Conservation (phyloP, 208 protist species). For the Acanthamoeba triangularis region DNA sequence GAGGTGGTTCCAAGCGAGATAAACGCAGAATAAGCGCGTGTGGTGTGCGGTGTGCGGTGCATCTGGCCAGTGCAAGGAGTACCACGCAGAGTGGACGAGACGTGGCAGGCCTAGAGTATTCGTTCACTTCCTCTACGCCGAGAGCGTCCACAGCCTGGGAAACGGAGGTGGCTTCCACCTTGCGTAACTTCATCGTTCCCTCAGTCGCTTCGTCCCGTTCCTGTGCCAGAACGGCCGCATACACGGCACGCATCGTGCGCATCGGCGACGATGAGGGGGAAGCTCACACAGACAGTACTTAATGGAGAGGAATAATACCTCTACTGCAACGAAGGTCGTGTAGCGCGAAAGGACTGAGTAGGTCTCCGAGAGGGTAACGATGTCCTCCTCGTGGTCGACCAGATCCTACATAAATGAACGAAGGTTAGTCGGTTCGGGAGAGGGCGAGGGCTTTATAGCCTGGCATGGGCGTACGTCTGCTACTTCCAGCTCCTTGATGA, state of each 20-base stretch:
- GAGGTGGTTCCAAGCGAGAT: too few relatives aligned
- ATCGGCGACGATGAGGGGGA: neutral
- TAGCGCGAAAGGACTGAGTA: conserved; percentile 80
- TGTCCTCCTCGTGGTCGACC: neutral
- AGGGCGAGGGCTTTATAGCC: neutral
- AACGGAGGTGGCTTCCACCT: neutral
- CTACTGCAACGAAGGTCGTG: conserved; percentile 83
- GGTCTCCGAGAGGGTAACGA: neutral
- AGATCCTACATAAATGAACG: neutral
- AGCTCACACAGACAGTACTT: neutral
- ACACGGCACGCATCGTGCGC: neutral
- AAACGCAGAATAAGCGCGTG: too few relatives aligned
- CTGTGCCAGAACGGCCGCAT: neutral
- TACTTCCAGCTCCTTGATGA: neutral
- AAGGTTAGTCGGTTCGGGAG: neutral
- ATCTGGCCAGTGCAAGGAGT: too few relatives aligned
- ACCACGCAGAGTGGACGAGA: too few relatives aligned
- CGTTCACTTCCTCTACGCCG: neutral
- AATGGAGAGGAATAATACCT: neutral
- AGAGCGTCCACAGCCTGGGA: neutral
- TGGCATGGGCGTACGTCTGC: neutral
- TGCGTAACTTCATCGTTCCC: conserved; percentile 33
- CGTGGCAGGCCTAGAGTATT: too few relatives aligned
- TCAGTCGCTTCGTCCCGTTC: conserved; percentile 51
- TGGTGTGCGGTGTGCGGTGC: too few relatives aligned